phyloP scores from a whole-genome alignment of 768 basidiomycete species.

The Mycena epipterygia region DNA sequence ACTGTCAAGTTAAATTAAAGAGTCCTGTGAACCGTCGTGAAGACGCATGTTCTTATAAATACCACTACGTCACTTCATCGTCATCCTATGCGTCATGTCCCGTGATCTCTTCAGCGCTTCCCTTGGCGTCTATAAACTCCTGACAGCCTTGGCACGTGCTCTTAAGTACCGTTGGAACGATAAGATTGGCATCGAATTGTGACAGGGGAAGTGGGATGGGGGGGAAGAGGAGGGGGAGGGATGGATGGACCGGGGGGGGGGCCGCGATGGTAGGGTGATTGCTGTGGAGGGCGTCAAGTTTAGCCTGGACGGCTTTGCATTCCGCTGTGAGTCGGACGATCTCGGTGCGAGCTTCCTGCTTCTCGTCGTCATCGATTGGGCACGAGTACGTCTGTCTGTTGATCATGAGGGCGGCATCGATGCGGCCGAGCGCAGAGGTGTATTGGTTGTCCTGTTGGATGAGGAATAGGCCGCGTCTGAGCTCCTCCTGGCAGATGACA shows the following conservation, averaged over 20 bases:
- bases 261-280: background rate
- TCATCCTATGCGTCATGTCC: too few species aligned
- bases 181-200: background rate
- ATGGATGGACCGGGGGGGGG: background rate
- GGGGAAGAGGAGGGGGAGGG: background rate
- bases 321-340: background rate
- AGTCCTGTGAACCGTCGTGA: too few species aligned
- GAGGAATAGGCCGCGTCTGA: background rate
- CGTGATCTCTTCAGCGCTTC: too few species aligned
- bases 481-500: background rate
- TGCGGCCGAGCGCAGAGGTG: background rate
- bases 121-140: too few species aligned
- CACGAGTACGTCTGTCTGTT: background rate
- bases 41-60: too few species aligned
- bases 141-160: too few species aligned
- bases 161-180: background rate
- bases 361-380: slow-evolving; percentile 2
- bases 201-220: background rate
- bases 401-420: background rate
- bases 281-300: background rate
- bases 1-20: too few species aligned
- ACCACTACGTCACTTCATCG: too few species aligned
- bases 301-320: background rate
- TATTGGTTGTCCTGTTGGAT: background rate
- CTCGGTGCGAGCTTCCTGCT: background rate